Percentiles rank a stretch among this genome's conserved stretches.
Conservation (phyloP, 306 rosid species). For the Cucumis sativus region DNA sequence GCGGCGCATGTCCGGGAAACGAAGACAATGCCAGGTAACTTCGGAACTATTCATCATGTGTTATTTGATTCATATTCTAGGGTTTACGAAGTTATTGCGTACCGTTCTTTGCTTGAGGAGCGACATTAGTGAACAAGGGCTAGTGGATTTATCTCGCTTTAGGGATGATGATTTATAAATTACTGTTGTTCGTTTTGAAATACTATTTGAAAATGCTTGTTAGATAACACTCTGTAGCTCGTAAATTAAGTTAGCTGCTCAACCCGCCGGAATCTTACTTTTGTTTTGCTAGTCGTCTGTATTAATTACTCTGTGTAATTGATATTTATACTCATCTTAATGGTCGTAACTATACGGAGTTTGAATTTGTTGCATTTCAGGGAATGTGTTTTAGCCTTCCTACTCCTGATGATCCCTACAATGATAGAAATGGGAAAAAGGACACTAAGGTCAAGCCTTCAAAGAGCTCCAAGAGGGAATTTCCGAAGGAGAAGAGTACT, state of each 20-base stretch:
- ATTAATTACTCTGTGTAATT: background rate
- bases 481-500: conserved; percentile 26
- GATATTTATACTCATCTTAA: background rate
- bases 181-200: background rate
- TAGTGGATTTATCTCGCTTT: background rate
- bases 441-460: conserved; percentile 13
- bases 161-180: background rate
- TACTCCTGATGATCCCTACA: conserved; percentile 76
- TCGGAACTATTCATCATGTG: background rate
- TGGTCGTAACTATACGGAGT: background rate
- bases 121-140: background rate
- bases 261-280: background rate
- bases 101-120: background rate
- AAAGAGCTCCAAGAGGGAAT: conserved; percentile 14
- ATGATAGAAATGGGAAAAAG: conserved; percentile 45
- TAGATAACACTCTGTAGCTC: background rate
- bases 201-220: background rate
- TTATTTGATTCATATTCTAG: background rate
- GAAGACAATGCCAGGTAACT: conserved; percentile 72
- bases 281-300: background rate
- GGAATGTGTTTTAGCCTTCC: conserved; percentile 97
- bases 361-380: conserved; percentile 23
- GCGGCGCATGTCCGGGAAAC: conserved; percentile 81
- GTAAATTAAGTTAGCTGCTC: background rate
- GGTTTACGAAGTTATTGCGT: background rate